These are phyloP conservation scores for Lachnellula arida DNA, from an alignment of 2,329 filamentous ascomycete genomes.

Conservation along the genomic window DNA sequence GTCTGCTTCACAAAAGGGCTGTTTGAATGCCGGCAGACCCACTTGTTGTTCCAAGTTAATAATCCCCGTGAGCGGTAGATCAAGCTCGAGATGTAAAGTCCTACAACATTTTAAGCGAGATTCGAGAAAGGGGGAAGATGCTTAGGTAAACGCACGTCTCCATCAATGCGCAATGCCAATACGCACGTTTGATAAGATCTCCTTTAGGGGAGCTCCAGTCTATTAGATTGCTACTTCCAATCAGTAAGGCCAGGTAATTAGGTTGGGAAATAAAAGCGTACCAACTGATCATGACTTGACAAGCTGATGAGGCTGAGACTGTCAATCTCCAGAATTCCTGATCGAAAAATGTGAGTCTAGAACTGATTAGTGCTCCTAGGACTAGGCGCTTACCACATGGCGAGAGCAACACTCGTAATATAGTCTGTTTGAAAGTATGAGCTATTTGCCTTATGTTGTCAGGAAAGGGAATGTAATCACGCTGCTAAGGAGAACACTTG, in stretches of 20 bases:
- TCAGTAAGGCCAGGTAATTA: constrained; percentile 7
- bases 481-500: constrained; percentile 54
- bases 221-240: constrained; percentile 34
- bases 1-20: constrained; percentile 43
- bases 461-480: constrained; percentile 33
- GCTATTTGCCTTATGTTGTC: neutral
- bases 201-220: constrained; percentile 44
- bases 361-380: neutral
- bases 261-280: constrained; percentile 26
- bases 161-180: constrained; percentile 54
- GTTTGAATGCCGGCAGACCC: constrained; percentile 50
- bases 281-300: constrained; percentile 52
- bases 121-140: neutral
- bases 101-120: constrained; percentile 34
- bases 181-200: constrained; percentile 50
- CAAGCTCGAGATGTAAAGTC: constrained; percentile 53
- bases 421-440: constrained; percentile 33
- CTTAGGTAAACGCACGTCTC: constrained; percentile 40
- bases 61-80: constrained; percentile 51
- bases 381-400: constrained; percentile 42
- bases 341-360: constrained; percentile 9
- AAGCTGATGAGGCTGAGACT: constrained; percentile 51
- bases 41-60: constrained; percentile 49
- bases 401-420: constrained; percentile 51
- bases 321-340: constrained; percentile 59